Conservation (phyloP, 2,329 filamentous ascomycete species). For the Trichoderma breve region DNA sequence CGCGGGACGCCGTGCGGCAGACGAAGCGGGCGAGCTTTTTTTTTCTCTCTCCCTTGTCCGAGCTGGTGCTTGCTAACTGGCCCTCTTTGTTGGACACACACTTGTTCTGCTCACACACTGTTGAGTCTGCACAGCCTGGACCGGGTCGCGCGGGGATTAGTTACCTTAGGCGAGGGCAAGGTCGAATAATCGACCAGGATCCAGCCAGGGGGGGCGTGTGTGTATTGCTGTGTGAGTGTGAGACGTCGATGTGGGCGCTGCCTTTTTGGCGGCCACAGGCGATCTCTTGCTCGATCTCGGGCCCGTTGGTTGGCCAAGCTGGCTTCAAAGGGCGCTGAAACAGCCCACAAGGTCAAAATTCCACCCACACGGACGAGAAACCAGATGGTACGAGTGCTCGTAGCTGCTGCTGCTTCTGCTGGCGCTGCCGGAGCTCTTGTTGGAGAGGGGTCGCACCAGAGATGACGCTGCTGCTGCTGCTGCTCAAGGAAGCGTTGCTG, state of each 20-base stretch:
- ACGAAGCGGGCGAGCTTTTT: conserved; percentile 37
- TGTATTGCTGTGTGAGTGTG: conserved; percentile 9
- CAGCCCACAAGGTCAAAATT: conserved; percentile 21
- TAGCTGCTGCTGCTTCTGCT: neutral
- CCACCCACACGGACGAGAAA: neutral
- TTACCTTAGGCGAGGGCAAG: conserved; percentile 31
- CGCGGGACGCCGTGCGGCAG: conserved; percentile 36
- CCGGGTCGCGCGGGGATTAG: conserved; percentile 28
- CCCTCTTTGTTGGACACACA: conserved; percentile 24
- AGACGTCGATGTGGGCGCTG: conserved; percentile 15
- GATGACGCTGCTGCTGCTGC: neutral
- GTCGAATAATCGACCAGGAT: conserved; percentile 33
- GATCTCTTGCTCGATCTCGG: conserved; percentile 20
- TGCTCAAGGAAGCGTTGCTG: neutral
- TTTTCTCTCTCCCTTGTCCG: conserved; percentile 32
- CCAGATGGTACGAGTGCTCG: neutral
- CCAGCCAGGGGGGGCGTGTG: conserved; percentile 26
- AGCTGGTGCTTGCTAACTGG: conserved; percentile 30
- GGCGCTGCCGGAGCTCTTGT: neutral
- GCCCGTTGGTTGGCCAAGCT: conserved; percentile 16
- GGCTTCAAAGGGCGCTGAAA: conserved; percentile 28
- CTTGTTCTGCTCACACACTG: neutral
- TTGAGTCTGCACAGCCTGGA: conserved; percentile 26
- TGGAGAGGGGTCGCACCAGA: neutral
- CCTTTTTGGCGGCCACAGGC: conserved; percentile 16